Base-by-base conservation (phyloP, 495 filamentous ascomycete genomes). In the Glarea lozoyensis region DNA sequence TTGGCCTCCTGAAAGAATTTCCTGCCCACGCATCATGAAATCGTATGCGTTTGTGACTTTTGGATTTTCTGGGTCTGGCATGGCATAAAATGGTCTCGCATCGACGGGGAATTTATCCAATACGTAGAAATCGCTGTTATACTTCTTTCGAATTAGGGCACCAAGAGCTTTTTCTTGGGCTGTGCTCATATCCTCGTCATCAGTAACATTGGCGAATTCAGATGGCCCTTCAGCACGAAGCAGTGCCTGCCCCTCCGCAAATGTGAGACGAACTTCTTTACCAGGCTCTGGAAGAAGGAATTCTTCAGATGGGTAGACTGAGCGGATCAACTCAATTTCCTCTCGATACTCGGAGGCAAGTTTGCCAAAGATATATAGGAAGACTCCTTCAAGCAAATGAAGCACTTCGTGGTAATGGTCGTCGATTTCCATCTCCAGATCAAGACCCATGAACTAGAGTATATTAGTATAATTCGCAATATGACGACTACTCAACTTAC, bases 391-490 rank as follows among this genome's bases (percentile, higher is more conserved):
- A 17, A 94, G 75, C 51, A 84, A 79, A 17, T 78, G 62, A 18
- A 86, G 63, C 27, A 93, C 88, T 60, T 98, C 92, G 59, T 84
- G 77, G 66, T 96, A 97, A 63, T 88, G 75, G 42, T 85, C 67
- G 41, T 83, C 75, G 61, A 96, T 94, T 25, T 88, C 88, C 84
- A 94, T 96, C 60, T 97, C 92, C 56, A 96, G 68, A 85, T 98
- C 92, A 46, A 98, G 84, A 61, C 92, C 92, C 32, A 86, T 87
- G 65, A 94, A 98, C 78, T 68, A 39, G n/a, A 23, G 18, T 16
- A n/a, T 46, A 49, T 11, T 17, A 40, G 3, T 10, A 20, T 29
- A 1, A 2, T 7, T 22, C 29, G 18, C 4, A 17, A 10, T 12
- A 37, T 24, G n/a, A 11, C 11, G 30, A 21, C 10, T 6, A 30